Evolutionary conservation across 768 basidiomycete genomes (phyloP).

Genomic region (Baorangia bicolor): DNA sequence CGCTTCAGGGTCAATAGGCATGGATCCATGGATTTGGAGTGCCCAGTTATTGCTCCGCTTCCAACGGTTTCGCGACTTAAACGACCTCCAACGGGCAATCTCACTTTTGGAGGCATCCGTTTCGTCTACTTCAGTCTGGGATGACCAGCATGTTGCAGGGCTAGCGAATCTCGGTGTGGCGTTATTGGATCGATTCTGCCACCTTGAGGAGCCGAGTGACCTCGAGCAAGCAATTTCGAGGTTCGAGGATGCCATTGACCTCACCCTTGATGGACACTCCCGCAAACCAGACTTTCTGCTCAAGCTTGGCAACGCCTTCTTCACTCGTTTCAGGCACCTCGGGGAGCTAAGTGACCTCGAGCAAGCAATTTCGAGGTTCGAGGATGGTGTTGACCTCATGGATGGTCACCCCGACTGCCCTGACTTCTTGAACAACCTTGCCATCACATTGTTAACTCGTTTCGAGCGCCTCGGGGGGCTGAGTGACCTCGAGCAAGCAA

Average conservation of each 20-base stretch:
- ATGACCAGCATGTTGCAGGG: not conserved
- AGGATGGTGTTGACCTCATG: too few relatives aligned
- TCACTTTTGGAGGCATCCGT: not conserved
- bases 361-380: not conserved
- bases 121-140: too few relatives aligned
- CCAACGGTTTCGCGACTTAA: not conserved
- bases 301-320: not conserved
- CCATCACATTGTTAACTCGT: not conserved
- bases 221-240: not conserved
- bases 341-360: not conserved
- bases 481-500: not conserved
- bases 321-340: not conserved
- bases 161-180: not conserved
- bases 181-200: not conserved
- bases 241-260: not conserved
- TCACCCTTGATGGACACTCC: not conserved
- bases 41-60: not conserved
- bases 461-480: not conserved
- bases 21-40: not conserved
- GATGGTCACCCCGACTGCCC: not conserved
- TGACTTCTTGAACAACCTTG: not conserved
- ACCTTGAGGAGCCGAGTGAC: not conserved
- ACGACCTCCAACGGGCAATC: not conserved
- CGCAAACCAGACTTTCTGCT: not conserved
- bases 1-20: too few relatives aligned